phyloP scores from a whole-genome alignment of 2,329 filamentous ascomycete species.

The Aspergillus pseudoviridinutans region DNA sequence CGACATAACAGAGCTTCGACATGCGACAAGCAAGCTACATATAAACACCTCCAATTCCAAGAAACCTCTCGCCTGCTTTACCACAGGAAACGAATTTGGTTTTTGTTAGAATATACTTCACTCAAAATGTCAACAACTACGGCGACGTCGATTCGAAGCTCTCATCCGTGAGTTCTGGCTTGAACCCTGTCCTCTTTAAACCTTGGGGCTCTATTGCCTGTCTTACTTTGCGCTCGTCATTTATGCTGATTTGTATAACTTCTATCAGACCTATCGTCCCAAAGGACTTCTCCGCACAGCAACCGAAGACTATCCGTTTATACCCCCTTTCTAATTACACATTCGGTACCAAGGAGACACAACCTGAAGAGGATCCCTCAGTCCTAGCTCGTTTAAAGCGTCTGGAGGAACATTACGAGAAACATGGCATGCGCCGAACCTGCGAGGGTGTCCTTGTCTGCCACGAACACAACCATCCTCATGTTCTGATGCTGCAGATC shows the following conservation, averaged over 20 bases:
- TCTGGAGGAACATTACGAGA: conserved; percentile 89
- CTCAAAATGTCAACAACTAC: conserved; percentile 76
- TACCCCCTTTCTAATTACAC: conserved; percentile 98
- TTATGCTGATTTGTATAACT: conserved; percentile 10
- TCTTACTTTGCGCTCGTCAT: conserved; percentile 2
- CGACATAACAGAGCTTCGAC: background rate
- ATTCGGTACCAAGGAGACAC: conserved; percentile 96
- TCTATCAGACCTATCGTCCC: conserved; percentile 64
- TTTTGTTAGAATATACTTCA: background rate
- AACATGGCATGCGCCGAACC: conserved; percentile 93
- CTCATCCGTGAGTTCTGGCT: conserved; percentile 54
- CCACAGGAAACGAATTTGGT: background rate
- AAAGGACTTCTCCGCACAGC: conserved; percentile 80
- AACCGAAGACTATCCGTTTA: conserved; percentile 83
- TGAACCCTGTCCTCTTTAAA: background rate
- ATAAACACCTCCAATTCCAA: background rate
- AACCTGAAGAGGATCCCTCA: conserved; percentile 95
- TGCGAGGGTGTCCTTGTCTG: conserved; percentile 97
- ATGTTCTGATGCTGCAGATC: conserved; percentile 98
- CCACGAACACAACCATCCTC: conserved; percentile 98
- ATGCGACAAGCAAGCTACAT: conserved; percentile 4
- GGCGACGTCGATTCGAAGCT: conserved; percentile 69
- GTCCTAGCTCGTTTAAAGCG: conserved; percentile 89
- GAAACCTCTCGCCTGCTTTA: background rate
- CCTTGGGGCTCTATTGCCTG: background rate